phyloP scores from a whole-genome alignment of 179 eudicot genomes.

The Monotropa hypopitys region DNA sequence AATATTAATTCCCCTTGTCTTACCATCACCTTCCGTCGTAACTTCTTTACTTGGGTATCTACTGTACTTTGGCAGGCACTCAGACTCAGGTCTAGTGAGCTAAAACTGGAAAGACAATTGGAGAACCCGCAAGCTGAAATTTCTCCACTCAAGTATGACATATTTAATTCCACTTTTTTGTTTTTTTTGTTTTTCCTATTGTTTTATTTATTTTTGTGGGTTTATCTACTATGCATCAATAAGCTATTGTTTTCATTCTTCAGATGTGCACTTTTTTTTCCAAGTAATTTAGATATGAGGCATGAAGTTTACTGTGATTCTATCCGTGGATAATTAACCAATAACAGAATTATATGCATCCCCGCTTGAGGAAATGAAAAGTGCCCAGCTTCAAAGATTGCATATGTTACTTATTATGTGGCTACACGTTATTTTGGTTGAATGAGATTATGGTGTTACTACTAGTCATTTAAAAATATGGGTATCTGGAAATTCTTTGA shows the following conservation, averaged over 20 bases:
- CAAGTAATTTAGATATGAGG: neutral
- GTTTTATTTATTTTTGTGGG: neutral
- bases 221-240: neutral
- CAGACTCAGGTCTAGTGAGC: slow-evolving; percentile 80
- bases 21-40: neutral
- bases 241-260: slow-evolving; percentile 1
- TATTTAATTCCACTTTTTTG: neutral
- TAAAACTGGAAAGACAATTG: slow-evolving; percentile 84
- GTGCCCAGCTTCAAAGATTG: neutral
- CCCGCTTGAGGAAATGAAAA: neutral
- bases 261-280: neutral
- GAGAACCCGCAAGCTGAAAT: slow-evolving; percentile 60
- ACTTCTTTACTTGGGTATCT: neutral
- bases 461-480: neutral
- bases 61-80: slow-evolving; percentile 44
- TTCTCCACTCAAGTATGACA: slow-evolving; percentile 57
- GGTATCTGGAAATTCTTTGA: neutral
- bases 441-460: neutral
- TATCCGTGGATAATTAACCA: neutral
- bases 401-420: neutral
- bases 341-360: neutral
- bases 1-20: neutral
- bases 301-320: neutral
- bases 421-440: neutral
- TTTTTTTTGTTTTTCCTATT: neutral